Evolutionary conservation across 176 grass and related monocot genomes (phyloP).

Genomic region (Guadua angustifolia): DNA sequence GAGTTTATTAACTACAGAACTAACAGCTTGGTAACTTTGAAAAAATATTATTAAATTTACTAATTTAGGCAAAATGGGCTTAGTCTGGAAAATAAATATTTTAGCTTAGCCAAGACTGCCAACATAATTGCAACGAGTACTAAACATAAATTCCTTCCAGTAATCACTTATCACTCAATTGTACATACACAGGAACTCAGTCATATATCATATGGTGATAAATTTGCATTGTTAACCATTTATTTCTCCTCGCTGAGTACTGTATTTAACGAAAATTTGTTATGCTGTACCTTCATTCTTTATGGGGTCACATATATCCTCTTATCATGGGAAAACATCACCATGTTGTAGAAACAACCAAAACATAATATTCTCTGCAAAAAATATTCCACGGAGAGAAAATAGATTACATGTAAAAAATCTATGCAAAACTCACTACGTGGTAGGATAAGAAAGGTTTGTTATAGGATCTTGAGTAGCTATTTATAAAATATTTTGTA

Average conservation of each 20-base stretch:
- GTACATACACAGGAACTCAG: neutral
- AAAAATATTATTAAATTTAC: neutral
- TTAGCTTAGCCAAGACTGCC: neutral
- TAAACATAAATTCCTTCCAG: neutral
- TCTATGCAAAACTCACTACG: neutral
- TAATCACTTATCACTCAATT: neutral
- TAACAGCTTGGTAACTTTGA: neutral
- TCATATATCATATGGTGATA: neutral
- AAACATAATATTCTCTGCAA: constrained; percentile 25
- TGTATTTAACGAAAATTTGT: neutral
- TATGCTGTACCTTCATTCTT: neutral
- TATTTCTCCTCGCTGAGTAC: neutral
- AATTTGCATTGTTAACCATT: neutral
- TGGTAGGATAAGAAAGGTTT: neutral
- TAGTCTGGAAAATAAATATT: constrained; percentile 1
- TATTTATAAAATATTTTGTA: neutral
- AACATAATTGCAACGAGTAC: neutral
- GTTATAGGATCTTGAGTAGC: neutral
- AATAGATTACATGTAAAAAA: neutral
- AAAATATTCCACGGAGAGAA: neutral
- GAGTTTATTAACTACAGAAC: neutral
- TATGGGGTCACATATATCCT: neutral
- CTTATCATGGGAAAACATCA: neutral
- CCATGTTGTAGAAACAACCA: neutral
- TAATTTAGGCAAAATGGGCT: neutral